Evolutionary conservation across 257 asterid genomes (phyloP), one percentile per base, ranked within the genome.

Genomic region (Fraxinus americana): DNA sequence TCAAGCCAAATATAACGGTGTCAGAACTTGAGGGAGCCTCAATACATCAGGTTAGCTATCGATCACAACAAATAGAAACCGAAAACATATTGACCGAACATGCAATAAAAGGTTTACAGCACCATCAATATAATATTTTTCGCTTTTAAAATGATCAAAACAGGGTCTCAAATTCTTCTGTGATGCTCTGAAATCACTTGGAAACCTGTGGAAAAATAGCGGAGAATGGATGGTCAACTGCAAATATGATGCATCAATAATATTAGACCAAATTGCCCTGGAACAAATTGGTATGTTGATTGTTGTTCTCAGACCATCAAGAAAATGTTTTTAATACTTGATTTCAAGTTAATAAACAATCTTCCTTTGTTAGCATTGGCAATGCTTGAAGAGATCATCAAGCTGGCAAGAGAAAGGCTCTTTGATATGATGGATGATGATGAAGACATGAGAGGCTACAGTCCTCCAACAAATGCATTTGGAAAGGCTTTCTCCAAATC

Each of bases 161-260:
- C 92, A 95, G 99, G 86, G 87, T 78, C 88, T 93, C 38, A 85
- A 78, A 29, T 72, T 83, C 71, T 86, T 95, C 36, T 95, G 96
- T 75, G 84, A 84, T 79, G 80, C 89, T 79, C 75, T 95, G 67
- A 85, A 86, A 88, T 86, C 90, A 72, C 86, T 95, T 23, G 98
- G 97, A 73, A 92, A 90, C 75, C 77, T 82, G 7, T 95, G 99
- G 99, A 90, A 96, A 52, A 73, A 79, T 59, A 82, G 85, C 11
- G 96, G 83, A 76, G 83, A 85, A 48, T 90, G 99, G 99, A 88
- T 90, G 94, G 80, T 79, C 30, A 86, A 77, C 72, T 88, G 89
- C 82, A 88, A 88, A 72, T 81, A 89, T 57, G 79, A 83, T 45
- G 68, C 89, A 29, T 86, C 86, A 30, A 69, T 34, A 84, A 81